Evolutionary conservation across 1,139 yeast genomes (phyloP).

Genomic region (Arxiozyma slooffiae): DNA sequence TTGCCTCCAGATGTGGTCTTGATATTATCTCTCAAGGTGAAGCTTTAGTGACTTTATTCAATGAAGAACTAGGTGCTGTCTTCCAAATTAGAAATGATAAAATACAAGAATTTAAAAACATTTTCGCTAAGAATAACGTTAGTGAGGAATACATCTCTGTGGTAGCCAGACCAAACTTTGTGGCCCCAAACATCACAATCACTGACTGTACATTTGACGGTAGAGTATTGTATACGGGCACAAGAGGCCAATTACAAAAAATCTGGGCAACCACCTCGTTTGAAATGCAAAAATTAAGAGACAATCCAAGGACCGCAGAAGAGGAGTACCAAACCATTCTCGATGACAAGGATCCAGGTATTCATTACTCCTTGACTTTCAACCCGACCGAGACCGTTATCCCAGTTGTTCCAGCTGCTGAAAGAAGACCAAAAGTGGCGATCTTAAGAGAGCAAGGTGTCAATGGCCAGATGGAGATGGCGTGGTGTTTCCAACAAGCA

Average conservation of each 20-base stretch:
- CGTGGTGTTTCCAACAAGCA: slow-evolving; percentile 91
- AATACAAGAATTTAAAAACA: slow-evolving; percentile 43
- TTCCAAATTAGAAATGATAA: slow-evolving; percentile 67
- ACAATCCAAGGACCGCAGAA: slow-evolving; percentile 82
- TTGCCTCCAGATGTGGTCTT: slow-evolving; percentile 87
- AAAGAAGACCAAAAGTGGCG: slow-evolving; percentile 72
- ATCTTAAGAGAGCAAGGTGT: slow-evolving; percentile 98
- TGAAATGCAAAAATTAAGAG: slow-evolving; percentile 84
- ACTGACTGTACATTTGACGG: slow-evolving; percentile 34
- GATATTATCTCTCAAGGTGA: slow-evolving; percentile 34
- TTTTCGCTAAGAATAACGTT: slow-evolving; percentile 52
- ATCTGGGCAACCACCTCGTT: slow-evolving; percentile 86
- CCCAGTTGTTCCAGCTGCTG: slow-evolving; percentile 29
- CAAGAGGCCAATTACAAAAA: slow-evolving; percentile 68
- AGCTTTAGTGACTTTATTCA: slow-evolving; percentile 56
- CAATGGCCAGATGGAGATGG: slow-evolving; percentile 97
- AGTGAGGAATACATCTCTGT: slow-evolving; percentile 45
- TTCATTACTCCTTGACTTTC: slow-evolving; percentile 68
- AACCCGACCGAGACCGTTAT: slow-evolving; percentile 42
- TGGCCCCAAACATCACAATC: slow-evolving; percentile 43
- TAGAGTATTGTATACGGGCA: slow-evolving; percentile 37
- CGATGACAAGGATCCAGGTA: slow-evolving; percentile 87
- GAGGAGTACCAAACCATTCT: slow-evolving; percentile 68
- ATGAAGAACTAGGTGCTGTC: slow-evolving; percentile 93
- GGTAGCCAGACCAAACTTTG: slow-evolving; percentile 58